Conservation (phyloP, 805 yeast species). For the Zygosaccharomyces bisporus region DNA sequence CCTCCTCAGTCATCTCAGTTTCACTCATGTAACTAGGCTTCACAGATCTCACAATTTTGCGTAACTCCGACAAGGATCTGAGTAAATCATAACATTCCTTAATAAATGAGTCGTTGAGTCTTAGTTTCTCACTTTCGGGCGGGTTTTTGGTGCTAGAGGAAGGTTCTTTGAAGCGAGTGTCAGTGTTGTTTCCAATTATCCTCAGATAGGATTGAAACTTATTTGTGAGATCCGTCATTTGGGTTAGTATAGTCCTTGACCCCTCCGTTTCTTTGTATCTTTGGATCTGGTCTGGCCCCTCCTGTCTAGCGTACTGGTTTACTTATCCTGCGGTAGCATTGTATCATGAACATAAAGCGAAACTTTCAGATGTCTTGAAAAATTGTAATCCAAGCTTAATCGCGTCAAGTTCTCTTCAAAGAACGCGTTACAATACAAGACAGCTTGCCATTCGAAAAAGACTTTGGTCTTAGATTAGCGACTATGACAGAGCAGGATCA, state of each 20-base stretch:
- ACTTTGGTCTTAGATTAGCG: background rate
- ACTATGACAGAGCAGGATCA: conserved; percentile 13
- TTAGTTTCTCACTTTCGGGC: conserved; percentile 1
- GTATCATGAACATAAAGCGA: background rate
- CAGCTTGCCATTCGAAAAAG: background rate
- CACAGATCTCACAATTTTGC: conserved; percentile 25
- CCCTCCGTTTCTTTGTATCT: background rate
- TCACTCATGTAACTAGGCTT: conserved; percentile 30
- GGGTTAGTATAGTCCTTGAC: no score
- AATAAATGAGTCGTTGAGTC: conserved; percentile 30
- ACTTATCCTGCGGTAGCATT: no score
- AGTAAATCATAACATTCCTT: conserved; percentile 31
- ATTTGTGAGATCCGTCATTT: conserved; percentile 32
- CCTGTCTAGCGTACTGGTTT: no score
- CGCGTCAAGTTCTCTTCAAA: background rate
- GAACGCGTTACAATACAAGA: background rate
- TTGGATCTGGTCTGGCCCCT: background rate
- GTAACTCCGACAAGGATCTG: conserved; percentile 31
- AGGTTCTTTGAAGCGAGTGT: background rate
- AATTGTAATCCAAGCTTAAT: background rate
- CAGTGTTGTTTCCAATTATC: conserved; percentile 24
- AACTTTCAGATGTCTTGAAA: background rate
- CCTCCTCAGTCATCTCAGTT: conserved; percentile 40
- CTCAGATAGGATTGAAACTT: conserved; percentile 28
- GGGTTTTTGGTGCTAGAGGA: background rate